These are phyloP conservation scores for Macroventuria anomochaeta DNA, from an alignment of 2,329 filamentous ascomycete species.

Conservation along the genomic window DNA sequence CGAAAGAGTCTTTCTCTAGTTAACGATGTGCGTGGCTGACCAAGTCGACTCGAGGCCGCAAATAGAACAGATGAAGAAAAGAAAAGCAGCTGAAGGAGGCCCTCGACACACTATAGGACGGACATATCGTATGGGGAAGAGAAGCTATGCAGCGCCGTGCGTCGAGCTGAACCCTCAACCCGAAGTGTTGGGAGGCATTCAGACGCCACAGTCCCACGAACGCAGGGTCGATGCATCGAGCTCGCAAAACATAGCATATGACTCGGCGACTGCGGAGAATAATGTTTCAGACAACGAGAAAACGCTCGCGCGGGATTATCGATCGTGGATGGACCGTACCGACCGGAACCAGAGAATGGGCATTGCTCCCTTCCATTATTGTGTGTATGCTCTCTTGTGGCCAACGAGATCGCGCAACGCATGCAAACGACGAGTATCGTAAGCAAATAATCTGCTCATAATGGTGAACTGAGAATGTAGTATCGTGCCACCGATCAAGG, in stretches of 20 bases:
- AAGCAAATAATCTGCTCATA: too few species aligned
- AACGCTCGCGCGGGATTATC: neutral
- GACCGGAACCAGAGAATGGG: neutral
- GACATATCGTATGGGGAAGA: neutral
- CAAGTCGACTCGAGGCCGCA: neutral
- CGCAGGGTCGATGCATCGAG: neutral
- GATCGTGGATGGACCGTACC: neutral
- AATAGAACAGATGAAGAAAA: neutral
- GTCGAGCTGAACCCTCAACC: constrained; percentile 1
- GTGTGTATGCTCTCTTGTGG: neutral
- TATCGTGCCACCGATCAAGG: too few species aligned
- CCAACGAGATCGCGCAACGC: neutral
- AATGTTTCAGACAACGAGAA: neutral
- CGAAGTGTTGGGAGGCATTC: neutral
- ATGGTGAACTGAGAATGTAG: too few species aligned
- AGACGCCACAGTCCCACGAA: constrained; percentile 6
- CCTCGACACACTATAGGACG: neutral
- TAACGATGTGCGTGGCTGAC: neutral
- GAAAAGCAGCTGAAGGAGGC: neutral
- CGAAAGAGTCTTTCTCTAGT: neutral
- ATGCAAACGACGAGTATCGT: neutral
- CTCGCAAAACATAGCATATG: neutral
- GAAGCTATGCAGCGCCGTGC: neutral
- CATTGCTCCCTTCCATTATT: neutral
- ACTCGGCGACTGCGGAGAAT: neutral